Base-by-base conservation (phyloP, 805 yeast species). In the Candida tammaniensis region DNA sequence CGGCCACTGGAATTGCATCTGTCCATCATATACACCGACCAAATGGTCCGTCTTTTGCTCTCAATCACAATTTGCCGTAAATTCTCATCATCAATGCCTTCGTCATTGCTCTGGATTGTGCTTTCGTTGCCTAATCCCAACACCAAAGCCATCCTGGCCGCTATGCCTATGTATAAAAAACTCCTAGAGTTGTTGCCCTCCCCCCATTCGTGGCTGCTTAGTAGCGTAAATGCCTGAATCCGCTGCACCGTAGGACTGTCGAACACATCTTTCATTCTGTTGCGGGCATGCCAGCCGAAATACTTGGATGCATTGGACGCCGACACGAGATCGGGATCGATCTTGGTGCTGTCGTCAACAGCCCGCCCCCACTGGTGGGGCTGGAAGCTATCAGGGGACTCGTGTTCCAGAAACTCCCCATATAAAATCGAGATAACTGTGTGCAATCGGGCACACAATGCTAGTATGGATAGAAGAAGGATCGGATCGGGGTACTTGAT, bases 21-120 rank as follows among this genome's bases (percentile, higher is more conserved):
- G 40, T 64, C 71, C 68, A 65, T 61, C 68, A 64, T 61, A 34
- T 57, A 63, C 9, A 62, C 66, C 4, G 61, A 43, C 71, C 71
- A 65, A 4, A 64, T 44, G 3, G 71, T 62, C 27, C 71, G 40
- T 21, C 67, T 30, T 40, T 59, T 54, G 18, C 55, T 47, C 34
- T 65, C 71, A 10, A 42, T 33, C 5, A 47, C 37, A 14, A 64
- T 51, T 22, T 51, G 50, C 8, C 30, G 22, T 9, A 42, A 32
- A 5, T 34, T 28, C 4, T 43, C 44, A 10, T 41, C 44, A 12
- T 43, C 41, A 7, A 31, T 24, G 11, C 14, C 26, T 13, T 24
- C 26, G 11, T 24, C 26, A 24, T 24, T n/a, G 11, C 16, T 24
- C 11, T 24, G 26, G 10, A 24, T 12, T 5, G 26, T 24, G 10